phyloP scores from a whole-genome alignment of 106 monocot genomes.

The Agapanthus africanus region DNA sequence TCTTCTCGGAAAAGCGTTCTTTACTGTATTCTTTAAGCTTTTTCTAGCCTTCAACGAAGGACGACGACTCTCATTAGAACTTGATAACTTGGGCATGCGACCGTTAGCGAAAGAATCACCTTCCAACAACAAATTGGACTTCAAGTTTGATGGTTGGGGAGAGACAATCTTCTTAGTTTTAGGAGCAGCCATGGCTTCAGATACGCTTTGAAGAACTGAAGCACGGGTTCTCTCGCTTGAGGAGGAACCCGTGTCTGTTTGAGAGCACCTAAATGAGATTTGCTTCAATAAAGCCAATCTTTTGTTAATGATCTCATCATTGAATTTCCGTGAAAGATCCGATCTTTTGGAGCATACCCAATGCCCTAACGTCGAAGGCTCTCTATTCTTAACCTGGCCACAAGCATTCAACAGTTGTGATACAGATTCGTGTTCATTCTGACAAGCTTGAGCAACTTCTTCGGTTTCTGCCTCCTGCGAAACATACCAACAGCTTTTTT shows the following conservation, averaged over 20 bases:
- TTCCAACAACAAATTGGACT: neutral
- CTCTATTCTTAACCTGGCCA: conserved; percentile 4
- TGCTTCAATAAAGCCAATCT: neutral
- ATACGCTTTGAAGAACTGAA: neutral
- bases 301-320: neutral
- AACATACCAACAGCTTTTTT: neutral
- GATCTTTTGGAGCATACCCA: conserved; percentile 65
- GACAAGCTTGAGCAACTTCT: conserved; percentile 8
- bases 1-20: conserved; percentile 9
- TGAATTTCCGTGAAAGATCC: conserved; percentile 26
- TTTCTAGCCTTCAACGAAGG: neutral
- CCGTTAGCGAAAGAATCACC: conserved; percentile 3
- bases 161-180: conserved; percentile 19
- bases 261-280: neutral
- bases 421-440: conserved; percentile 13
- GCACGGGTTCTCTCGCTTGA: conserved; percentile 2
- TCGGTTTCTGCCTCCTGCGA: conserved; percentile 11
- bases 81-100: conserved; percentile 15
- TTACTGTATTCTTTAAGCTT: conserved; percentile 4
- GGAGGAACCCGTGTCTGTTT: conserved; percentile 3
- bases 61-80: conserved; percentile 15
- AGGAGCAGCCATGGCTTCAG: conserved; percentile 3
- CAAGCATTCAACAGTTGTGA: conserved; percentile 6
- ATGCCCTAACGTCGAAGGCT: conserved; percentile 20
- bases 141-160: neutral